A percentile compares a stretch with the other conserved stretches of the same genome.
Evolutionary conservation across 2,329 filamentous ascomycete species (phyloP).

Genomic region (Exophiala calicioides): DNA sequence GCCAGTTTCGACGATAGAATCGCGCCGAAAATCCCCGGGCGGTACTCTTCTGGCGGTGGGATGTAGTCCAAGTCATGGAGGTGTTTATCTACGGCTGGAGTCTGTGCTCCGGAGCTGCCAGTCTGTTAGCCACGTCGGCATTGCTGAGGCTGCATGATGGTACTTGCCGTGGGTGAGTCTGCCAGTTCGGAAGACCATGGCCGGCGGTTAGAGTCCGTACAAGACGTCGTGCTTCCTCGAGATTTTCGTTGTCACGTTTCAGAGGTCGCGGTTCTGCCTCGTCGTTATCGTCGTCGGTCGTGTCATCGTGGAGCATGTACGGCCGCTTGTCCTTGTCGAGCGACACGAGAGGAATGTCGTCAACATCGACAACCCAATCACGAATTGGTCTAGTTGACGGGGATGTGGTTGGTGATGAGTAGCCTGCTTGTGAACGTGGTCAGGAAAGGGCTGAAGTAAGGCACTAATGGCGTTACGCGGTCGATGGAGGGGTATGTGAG

Average conservation of each 20-base stretch:
- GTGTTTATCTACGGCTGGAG: conserved; percentile 24
- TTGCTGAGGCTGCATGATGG: neutral
- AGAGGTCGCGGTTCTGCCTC: conserved; percentile 16
- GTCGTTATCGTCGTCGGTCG: conserved; percentile 29
- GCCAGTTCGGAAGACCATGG: conserved; percentile 8
- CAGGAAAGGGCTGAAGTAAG: neutral
- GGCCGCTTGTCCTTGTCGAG: conserved; percentile 28
- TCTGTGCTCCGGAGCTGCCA: conserved; percentile 23
- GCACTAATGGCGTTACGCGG: neutral
- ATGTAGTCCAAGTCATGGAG: conserved; percentile 29
- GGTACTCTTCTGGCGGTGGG: conserved; percentile 27
- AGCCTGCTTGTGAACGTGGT: neutral
- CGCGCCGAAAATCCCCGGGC: conserved; percentile 26
- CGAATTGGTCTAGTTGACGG: conserved; percentile 19
- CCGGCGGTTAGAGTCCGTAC: conserved; percentile 22
- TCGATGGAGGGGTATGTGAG: conserved; percentile 4
- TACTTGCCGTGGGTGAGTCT: conserved; percentile 14
- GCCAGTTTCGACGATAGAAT: conserved; percentile 26
- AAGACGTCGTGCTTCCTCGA: conserved; percentile 26
- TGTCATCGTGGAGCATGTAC: conserved; percentile 32
- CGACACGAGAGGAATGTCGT: conserved; percentile 31
- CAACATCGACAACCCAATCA: conserved; percentile 27
- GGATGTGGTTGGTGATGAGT: conserved; percentile 19
- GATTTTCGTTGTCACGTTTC: conserved; percentile 24
- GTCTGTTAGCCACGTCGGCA: neutral